Evolutionary conservation across 345 rosid genomes (phyloP).

Genomic region (Lepidium aucheri): DNA sequence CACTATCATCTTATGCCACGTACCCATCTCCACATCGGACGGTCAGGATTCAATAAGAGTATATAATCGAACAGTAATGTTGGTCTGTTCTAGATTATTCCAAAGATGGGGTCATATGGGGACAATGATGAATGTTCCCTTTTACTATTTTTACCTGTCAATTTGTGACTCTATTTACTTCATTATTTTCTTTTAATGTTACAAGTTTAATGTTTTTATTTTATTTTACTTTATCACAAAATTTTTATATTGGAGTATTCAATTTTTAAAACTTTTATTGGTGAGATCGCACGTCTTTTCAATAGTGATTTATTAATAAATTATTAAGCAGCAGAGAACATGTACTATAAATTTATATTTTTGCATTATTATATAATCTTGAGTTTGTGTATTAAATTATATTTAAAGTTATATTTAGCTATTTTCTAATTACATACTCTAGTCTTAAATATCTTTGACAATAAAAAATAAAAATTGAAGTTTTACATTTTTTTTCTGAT

Average conservation of each 20-base stretch:
- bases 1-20: constrained; percentile 3
- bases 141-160: constrained; percentile 16
- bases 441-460: too few relatives aligned
- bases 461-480: too few relatives aligned
- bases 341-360: not conserved
- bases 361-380: not conserved
- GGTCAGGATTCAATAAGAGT: constrained; percentile 10
- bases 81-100: constrained; percentile 59
- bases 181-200: not conserved
- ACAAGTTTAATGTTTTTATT: not conserved
- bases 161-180: not conserved
- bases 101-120: not conserved
- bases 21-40: constrained; percentile 20
- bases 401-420: too few relatives aligned
- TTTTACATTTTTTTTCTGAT: too few relatives aligned
- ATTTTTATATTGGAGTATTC: not conserved
- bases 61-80: constrained; percentile 42
- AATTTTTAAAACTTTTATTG: constrained; percentile 5
- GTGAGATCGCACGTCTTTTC: constrained; percentile 21
- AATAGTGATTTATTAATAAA: not conserved
- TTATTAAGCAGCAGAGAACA: not conserved
- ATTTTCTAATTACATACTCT: too few relatives aligned
- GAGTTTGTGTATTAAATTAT: too few relatives aligned
- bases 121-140: not conserved
- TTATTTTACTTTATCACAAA: not conserved